A percentile compares a stretch with the other conserved stretches of the same genome.
Conservation (phyloP, 1,284 basidiomycete species). For the Cutaneotrichosporon arboriforme region DNA sequence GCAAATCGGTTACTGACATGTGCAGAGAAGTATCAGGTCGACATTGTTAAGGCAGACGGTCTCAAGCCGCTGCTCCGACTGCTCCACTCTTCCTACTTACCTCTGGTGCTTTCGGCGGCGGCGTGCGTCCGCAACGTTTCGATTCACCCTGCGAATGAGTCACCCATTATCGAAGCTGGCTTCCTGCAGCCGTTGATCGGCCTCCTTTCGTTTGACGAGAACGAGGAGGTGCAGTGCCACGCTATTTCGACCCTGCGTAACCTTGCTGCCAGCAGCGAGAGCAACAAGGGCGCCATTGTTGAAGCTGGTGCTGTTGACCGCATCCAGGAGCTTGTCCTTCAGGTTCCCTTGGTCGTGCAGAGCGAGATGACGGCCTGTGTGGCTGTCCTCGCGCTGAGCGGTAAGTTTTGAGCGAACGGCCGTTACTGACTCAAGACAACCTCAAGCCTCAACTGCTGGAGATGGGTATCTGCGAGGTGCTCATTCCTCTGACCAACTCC, state of each 20-base stretch:
- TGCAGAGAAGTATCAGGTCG: constrained; percentile 95
- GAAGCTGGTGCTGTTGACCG: constrained; percentile 97
- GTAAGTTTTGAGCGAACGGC: constrained; percentile 49
- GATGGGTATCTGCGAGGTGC: constrained; percentile 96
- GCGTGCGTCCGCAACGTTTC: constrained; percentile 99
- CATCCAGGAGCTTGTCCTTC: constrained; percentile 93
- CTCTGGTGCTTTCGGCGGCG: constrained; percentile 96
- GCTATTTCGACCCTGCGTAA: constrained; percentile 98
- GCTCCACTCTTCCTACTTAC: constrained; percentile 93
- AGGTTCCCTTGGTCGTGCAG: constrained; percentile 94
- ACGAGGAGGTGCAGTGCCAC: constrained; percentile 99
- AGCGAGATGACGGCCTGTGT: constrained; percentile 99
- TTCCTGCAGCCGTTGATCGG: constrained; percentile 96
- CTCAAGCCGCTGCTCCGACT: constrained; percentile 88
- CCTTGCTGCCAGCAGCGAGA: constrained; percentile 92
- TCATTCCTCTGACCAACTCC: constrained; percentile 94
- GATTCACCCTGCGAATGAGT: constrained; percentile 97
- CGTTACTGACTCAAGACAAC: constrained; percentile 59
- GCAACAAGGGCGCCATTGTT: constrained; percentile 97
- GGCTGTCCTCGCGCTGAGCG: constrained; percentile 86
- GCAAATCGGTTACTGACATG: neutral
- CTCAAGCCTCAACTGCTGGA: constrained; percentile 91
- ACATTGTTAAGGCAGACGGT: constrained; percentile 95
- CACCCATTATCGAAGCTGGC: constrained; percentile 97
- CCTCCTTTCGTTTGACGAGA: constrained; percentile 93